phyloP scores from a whole-genome alignment of 805 yeast genomes.

The Saccharomycopsis schoenii region DNA sequence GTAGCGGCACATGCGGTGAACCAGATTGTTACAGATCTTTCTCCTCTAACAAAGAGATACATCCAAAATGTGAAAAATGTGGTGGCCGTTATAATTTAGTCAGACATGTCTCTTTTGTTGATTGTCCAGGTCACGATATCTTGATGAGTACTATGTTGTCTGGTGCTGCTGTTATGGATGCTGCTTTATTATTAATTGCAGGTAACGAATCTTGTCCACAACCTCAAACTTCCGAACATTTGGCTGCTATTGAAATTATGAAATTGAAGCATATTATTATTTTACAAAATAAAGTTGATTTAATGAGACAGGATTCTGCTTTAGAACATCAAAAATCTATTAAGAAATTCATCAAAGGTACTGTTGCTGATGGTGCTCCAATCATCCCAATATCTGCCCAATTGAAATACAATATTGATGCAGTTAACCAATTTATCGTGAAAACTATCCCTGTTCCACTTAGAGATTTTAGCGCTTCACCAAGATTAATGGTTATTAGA shows the following conservation, averaged over 20 bases:
- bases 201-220: conserved; percentile 99
- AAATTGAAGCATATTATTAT: conserved; percentile 93
- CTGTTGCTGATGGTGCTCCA: conserved; percentile 98
- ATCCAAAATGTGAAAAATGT: conserved; percentile 86
- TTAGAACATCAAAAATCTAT: conserved; percentile 92
- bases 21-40: conserved; percentile 94
- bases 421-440: conserved; percentile 93
- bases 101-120: conserved; percentile 97
- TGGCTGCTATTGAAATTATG: conserved; percentile 99
- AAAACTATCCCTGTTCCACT: conserved; percentile 93
- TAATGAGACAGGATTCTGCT: conserved; percentile 96
- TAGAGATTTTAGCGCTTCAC: conserved; percentile 89
- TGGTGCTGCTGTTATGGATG: conserved; percentile 99
- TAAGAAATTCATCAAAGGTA: conserved; percentile 87
- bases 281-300: conserved; percentile 94
- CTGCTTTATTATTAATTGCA: conserved; percentile 90
- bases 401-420: conserved; percentile 95
- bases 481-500: conserved; percentile 93
- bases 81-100: conserved; percentile 80
- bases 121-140: conserved; percentile 99
- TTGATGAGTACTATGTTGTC: conserved; percentile 99
- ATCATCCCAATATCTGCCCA: conserved; percentile 98
- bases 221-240: conserved; percentile 98
- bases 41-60: conserved; percentile 88
- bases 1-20: conserved; percentile 80